Evolutionary conservation across 148 eudicot species (phyloP), one percentile per base, ranked within the genome.

Genomic region (Fagopyrum tataricum): DNA sequence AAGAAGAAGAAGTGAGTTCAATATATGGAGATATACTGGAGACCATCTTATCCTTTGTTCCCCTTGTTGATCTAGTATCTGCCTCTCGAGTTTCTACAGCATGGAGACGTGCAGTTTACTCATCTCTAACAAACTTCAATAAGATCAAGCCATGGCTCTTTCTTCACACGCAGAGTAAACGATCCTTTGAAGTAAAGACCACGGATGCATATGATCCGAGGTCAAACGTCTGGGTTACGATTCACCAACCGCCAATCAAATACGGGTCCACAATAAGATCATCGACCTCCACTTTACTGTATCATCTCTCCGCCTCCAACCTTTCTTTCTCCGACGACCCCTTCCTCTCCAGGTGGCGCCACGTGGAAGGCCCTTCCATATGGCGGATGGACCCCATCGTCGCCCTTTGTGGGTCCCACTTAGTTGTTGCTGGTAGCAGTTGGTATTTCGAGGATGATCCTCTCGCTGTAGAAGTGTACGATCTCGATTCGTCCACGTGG

Each of bases 381-480:
- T 86, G 89, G 85, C 80, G 92, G 23, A 69, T 67, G 42, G 90
- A 88, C 31, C 96, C 92, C 1, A 78, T 90, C 40, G 88, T 88
- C 10, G 87, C 84, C 40, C 53, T 47, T 10, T 82, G 88, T 4
- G 92, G 92, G 21, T 55, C 71, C 73, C 75, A 47, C 58, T 17
- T 90, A 18, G 51, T 90, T 0, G 74, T 90, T 0, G 87, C 89
- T 0, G 96, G 96, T 1, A 88, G 92, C 1, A 68, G 73, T 6
- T 74, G 84, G 24, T 72, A 69, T 7, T 86, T 77, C 26, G 85
- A 82, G 70, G 85, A 84, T 15, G 85, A 88, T 39, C 86, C 82
- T 0, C 73, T 86, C 18, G 78, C 85, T 0, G 88, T 88, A 5
- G 90, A 90, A 72, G 80, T 31, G 2, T 31, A 31, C 37, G 37